phyloP scores from a whole-genome alignment of 2,329 filamentous ascomycete genomes.

The Chaetomium olivaceum region DNA sequence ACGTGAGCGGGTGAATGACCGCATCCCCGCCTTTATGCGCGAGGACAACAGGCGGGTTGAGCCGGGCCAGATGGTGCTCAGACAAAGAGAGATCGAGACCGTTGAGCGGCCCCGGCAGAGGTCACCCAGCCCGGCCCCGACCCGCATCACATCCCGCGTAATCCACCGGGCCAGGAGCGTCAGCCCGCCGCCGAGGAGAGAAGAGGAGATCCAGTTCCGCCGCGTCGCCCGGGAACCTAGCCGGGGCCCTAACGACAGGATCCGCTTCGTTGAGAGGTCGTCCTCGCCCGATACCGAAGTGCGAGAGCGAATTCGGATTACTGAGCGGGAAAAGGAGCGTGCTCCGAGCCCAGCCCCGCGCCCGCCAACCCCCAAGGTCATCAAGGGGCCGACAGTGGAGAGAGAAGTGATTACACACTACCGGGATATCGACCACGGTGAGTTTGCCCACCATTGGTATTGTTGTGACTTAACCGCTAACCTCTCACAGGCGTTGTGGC shows the following conservation, averaged over 20 bases:
- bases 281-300: constrained; percentile 45
- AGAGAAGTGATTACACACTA: constrained; percentile 90
- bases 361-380: constrained; percentile 63
- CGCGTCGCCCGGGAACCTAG: constrained; percentile 36
- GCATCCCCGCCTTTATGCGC: constrained; percentile 53
- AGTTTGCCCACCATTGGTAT: constrained; percentile 32
- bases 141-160: constrained; percentile 44
- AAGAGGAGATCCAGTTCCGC: constrained; percentile 38
- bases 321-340: constrained; percentile 50
- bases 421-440: constrained; percentile 83
- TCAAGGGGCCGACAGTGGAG: constrained; percentile 77
- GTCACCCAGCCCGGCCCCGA: constrained; percentile 44
- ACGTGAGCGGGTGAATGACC: constrained; percentile 48
- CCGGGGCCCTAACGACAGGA: constrained; percentile 29
- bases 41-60: constrained; percentile 52
- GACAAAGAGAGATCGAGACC: constrained; percentile 57
- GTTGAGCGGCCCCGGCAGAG: constrained; percentile 50
- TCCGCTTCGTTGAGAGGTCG: constrained; percentile 44
- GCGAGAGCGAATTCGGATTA: constrained; percentile 53
- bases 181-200: constrained; percentile 37
- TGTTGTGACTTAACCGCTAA: constrained; percentile 6
- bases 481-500: constrained; percentile 47
- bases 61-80: constrained; percentile 54
- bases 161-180: constrained; percentile 47
- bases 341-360: constrained; percentile 53